Evolutionary conservation across 805 yeast species (phyloP).

Genomic region (Barnettozyma siamensis): DNA sequence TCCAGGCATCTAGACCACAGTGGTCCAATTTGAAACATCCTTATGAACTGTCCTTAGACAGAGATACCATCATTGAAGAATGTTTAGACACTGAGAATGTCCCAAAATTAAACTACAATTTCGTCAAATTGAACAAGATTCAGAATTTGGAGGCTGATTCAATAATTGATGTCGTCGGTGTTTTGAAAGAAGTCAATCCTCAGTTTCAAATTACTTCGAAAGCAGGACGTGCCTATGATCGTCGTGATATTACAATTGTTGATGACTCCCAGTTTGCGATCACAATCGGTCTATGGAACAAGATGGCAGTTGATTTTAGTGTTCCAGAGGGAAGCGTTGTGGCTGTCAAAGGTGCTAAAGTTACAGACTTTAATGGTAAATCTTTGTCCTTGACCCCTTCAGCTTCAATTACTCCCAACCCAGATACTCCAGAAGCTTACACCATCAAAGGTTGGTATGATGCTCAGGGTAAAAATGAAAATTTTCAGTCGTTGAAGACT

Average conservation of each 20-base stretch:
- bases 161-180: constrained; percentile 82
- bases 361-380: constrained; percentile 85
- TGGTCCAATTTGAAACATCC: constrained; percentile 82
- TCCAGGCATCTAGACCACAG: constrained; percentile 79
- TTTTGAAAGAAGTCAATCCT: constrained; percentile 70
- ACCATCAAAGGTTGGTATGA: constrained; percentile 94
- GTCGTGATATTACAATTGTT: constrained; percentile 82
- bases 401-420: constrained; percentile 72
- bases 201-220: constrained; percentile 76
- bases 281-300: constrained; percentile 85
- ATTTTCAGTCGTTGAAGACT: constrained; percentile 54
- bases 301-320: constrained; percentile 71
- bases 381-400: constrained; percentile 74
- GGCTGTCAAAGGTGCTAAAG: constrained; percentile 86
- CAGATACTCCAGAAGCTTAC: constrained; percentile 86
- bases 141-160: constrained; percentile 65
- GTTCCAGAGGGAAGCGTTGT: constrained; percentile 75
- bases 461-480: constrained; percentile 59
- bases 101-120: constrained; percentile 75
- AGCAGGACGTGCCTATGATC: constrained; percentile 87
- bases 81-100: constrained; percentile 59
- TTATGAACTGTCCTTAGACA: constrained; percentile 78
- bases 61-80: constrained; percentile 70
- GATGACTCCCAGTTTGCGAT: constrained; percentile 78
- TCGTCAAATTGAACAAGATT: constrained; percentile 62